A percentile compares a stretch with the other conserved stretches of the same genome.
phyloP scores from a whole-genome alignment of 2,329 filamentous ascomycete species.

The Nemania abortiva region DNA sequence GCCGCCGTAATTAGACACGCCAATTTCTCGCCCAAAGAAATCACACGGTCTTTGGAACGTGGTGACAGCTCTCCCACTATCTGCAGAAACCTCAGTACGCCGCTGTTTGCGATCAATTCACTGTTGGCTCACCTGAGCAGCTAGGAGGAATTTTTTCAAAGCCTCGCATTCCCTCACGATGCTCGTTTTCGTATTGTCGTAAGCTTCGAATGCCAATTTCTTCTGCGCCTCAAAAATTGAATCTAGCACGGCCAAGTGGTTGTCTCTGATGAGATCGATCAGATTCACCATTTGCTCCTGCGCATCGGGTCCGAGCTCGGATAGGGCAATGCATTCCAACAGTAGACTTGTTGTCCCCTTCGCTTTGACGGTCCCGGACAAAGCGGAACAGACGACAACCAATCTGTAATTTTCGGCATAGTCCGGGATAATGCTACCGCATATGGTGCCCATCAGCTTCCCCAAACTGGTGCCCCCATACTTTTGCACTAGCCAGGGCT shows the following conservation, averaged over 20 bases:
- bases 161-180: constrained; percentile 63
- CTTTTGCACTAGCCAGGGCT: constrained; percentile 69
- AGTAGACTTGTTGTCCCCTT: constrained; percentile 66
- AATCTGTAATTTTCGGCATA: constrained; percentile 59
- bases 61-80: constrained; percentile 62
- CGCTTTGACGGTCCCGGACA: constrained; percentile 65
- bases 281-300: constrained; percentile 58
- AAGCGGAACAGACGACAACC: constrained; percentile 68
- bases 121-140: constrained; percentile 58
- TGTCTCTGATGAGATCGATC: constrained; percentile 62
- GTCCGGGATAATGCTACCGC: constrained; percentile 46
- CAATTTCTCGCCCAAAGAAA: constrained; percentile 59
- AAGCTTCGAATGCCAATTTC: constrained; percentile 47
- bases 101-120: background rate
- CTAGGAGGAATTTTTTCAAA: constrained; percentile 63
- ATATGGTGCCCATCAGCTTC: constrained; percentile 66
- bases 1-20: constrained; percentile 50
- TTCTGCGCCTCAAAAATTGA: constrained; percentile 40
- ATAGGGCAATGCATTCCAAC: constrained; percentile 51
- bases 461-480: constrained; percentile 71
- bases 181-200: constrained; percentile 55
- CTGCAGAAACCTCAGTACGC: constrained; percentile 43
- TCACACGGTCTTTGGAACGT: constrained; percentile 62
- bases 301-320: constrained; percentile 39
- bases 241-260: constrained; percentile 60